Evolutionary conservation across 2,329 filamentous ascomycete species (phyloP), one percentile per base, ranked within the genome.

Genomic region (Trichoderma atroviride): DNA sequence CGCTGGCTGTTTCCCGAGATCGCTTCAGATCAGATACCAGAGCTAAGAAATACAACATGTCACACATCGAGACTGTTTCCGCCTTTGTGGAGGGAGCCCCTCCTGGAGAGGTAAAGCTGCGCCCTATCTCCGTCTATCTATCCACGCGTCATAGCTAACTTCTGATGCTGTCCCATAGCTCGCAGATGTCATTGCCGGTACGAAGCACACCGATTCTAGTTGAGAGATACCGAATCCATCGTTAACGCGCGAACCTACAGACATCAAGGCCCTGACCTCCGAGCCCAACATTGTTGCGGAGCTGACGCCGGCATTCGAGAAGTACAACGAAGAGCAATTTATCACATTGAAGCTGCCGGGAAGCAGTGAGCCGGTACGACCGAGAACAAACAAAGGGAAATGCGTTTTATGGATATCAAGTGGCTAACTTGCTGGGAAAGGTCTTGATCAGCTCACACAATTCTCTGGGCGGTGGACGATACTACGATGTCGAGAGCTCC

Each of bases 301-400:
- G 72, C 90, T 97, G 65, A 87, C 86, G 7, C 92, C 94, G 0
- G 94, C 96, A 0, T 96, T 97, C 79, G 86, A 94, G 81, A 93
- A 92, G 81, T 98, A 99, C 87, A 97, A 98, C 76, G 95, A 99
- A 82, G 91, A 94, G 81, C 96, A 99, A 81, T 92, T 97, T 80
- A 83, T 89, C 60, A 94, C 94, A 19, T 91, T 93, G 71, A 97
- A 96, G 85, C 88, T 99, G 68, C 95, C 95, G 0, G 94, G 94
- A 35, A 89, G 92, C 78, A 95, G 89, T 80, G 89, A 93, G 79
- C 76, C 78, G 67, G 81, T 83, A 33, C 64, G 58, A 13, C 22
- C 14, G 57, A 29, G 22, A 22, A 27, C 7, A 24, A n/a, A 43
- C 10, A 14, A 22, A 24, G 24, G 19, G n/a, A 14, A 2, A 50